Evolutionary conservation across 495 filamentous ascomycete species (phyloP), one percentile per base, ranked within the genome.

Genomic region (Hypoxylon intermedium): DNA sequence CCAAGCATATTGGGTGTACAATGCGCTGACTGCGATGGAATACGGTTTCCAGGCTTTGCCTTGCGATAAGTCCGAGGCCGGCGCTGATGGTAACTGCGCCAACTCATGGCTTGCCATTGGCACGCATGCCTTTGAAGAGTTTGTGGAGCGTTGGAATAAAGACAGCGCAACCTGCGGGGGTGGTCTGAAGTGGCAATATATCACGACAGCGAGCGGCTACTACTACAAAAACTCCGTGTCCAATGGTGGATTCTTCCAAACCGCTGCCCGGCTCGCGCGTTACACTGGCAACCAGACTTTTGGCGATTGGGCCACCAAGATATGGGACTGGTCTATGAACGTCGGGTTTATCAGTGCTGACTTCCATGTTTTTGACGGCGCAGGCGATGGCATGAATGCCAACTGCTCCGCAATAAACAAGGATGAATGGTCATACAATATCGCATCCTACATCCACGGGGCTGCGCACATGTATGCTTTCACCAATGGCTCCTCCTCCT

Each of bases 141-240:
- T 83, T 63, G 82, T 76, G 1, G 63, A 73, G 0, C 81, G 89
- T 3, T 95, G 90, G 90, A 80, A 93, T 56, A 78, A 74, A n/a
- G 64, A 67, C 84, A 85, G 90, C 67, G 68, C 68, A 1, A 83
- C 80, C 1, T 97, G 92, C 72, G 79, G 79, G 24, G 92, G 92
- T 43, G 92, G 92, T 2, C 78, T 96, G 37, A 81, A 86, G 58
- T 96, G 92, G 92, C 91, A 96, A 74, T 90, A 93, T 56, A 87
- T 82, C 72, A 75, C 82, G 15, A 89, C 88, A 63, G 90, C 92
- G 67, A 84, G 76, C 26, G 92, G 92, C 4, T 96, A 90, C 71
- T 82, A 84, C 51, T 92, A 88, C 75, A 92, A 92, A 66, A 93
- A 93, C 73, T 80, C 85, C 37, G 85, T 91, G 30, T 85, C 88